Evolutionary conservation across 2,329 filamentous ascomycete species (phyloP), one percentile per base, ranked within the genome.

Genomic region (Fusarium keratoplasticum): DNA sequence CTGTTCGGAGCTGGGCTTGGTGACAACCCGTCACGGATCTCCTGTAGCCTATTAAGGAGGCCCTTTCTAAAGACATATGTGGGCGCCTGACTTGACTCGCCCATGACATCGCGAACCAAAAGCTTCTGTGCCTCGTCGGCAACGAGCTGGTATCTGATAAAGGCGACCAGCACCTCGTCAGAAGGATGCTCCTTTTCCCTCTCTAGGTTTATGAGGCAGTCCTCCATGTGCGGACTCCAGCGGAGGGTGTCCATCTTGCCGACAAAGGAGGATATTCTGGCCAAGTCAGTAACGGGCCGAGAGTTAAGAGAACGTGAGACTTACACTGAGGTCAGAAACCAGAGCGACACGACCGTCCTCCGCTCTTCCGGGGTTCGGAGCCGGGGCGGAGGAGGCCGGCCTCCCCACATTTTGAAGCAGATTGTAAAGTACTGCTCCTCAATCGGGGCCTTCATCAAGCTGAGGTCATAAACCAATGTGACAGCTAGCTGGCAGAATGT

Each of bases 181-280:
- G 84, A 84, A 0, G 84, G 81, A 27, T 82, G 83, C 64, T 90
- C 87, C 9, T 83, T 83, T 2, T 84, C 80, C 18, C 84, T 80
- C 6, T 83, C 81, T 0, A 92, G 80, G 2, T 84, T 72, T 6
- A 83, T 79, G 1, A 92, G 81, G 38, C 86, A 89, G 38, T 91
- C 89, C 33, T 91, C 89, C 83, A 92, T 86, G 61, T 90, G 86
- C 2, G 86, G 73, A 1, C 86, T 90, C 90, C 90, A 93, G 3
- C 82, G 83, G 58, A 92, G 81, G 2, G 84, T 76, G 61, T 91
- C 88, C 59, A 85, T 83, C 54, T 85, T 85, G 27, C 84, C 85
- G 16, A 88, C 81, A 61, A 82, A 86, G 4, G 77, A 81, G 57
- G 82, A 78, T 65, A 80, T 79, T 67, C 82, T 85, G 63, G 6